Evolutionary conservation across 1,284 basidiomycete genomes (phyloP), one percentile per base, ranked within the genome.

Genomic region (Schizophyllum commune): DNA sequence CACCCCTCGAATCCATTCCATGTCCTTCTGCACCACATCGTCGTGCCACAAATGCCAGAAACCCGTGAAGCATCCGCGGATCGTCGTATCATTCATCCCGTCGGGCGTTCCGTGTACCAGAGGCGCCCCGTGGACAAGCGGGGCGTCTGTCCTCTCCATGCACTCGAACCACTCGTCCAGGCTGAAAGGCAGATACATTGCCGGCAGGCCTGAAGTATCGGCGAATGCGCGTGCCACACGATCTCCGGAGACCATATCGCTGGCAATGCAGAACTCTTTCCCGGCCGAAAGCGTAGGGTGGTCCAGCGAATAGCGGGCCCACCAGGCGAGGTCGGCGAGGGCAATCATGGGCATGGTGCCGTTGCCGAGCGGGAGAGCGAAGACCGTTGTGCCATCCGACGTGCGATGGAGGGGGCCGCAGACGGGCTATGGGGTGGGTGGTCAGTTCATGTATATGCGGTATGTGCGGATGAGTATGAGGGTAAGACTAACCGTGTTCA

Each of bases 261-360:
- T 77, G 1, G 75, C 76, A 60, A 80, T 66, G 61, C 74, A 69
- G 54, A 80, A 70, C 17, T 79, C 74, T 58, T 72, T 69, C 0
- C 72, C 75, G 4, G 77, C 79, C 3, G 73, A 75, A 56, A 70
- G 66, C 7, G 63, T 67, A 52, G 75, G 76, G 63, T 80, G 69
- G 65, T 79, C 78, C 67, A 82, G 79, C 1, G 75, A 75, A 65
- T 77, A 80, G 22, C 78, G 73, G 13, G 74, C 77, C 72, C 77
- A 81, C 72, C 74, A 80, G 47, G 76, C 80, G 32, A 81, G 65
- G 65, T 81, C 79, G n/a, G 67, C 63, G n/a, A 81, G 72, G 3
- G 77, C 71, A 55, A 80, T 76, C 71, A 80, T 71, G 20, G 77
- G 77, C 20, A 79, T 69, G 59, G 75, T 73, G 0, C 77, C 79